Evolutionary conservation across 495 filamentous ascomycete species (phyloP), one percentile per base, ranked within the genome.

Genomic region (Penicillium herquei): DNA sequence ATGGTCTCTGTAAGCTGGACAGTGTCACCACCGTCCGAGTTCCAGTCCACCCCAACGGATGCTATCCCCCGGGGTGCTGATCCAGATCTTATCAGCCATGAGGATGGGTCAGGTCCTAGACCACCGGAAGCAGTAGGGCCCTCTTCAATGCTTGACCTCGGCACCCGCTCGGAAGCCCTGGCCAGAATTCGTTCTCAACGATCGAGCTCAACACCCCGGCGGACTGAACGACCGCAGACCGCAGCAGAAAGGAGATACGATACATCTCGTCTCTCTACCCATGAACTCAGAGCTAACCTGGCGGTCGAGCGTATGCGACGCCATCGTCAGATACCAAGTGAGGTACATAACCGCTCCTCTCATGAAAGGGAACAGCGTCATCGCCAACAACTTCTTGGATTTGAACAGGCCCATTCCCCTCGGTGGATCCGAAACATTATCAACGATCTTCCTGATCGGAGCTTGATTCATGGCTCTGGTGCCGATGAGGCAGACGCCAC

Each of bases 401-500:
- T 68, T 43, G 70, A 74, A 14, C 68, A 75, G 56, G 64, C 62
- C 21, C 74, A 74, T 17, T 74, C 71, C n/a, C 69, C 72, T 14
- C 60, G 74, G 17, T 77, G 73, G 76, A 72, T 75, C 18, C 59
- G 72, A 45, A 73, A 67, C 47, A 69, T 73, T 33, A 59, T 76
- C 44, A 76, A 75, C 52, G 76, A 78, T 5, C 67, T 73, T 13
- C 69, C 71, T 7, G 74, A 76, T 31, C 65, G 73, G 58, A 66
- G 62, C 39, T 57, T 65, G 35, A 64, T 65, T 6, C 60, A 69
- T 52, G 63, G 58, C 26, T 55, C 66, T 41, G 54, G 74, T 56
- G 70, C 74, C 39, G 68, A 72, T 39, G 68, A 74, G 32, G 75
- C 74, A 31, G 66, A 74, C 34, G 68, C 72, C 13, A 89, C 87